Evolutionary conservation across 1,139 yeast species (phyloP).

Genomic region (Geotrichum macrosporum): DNA sequence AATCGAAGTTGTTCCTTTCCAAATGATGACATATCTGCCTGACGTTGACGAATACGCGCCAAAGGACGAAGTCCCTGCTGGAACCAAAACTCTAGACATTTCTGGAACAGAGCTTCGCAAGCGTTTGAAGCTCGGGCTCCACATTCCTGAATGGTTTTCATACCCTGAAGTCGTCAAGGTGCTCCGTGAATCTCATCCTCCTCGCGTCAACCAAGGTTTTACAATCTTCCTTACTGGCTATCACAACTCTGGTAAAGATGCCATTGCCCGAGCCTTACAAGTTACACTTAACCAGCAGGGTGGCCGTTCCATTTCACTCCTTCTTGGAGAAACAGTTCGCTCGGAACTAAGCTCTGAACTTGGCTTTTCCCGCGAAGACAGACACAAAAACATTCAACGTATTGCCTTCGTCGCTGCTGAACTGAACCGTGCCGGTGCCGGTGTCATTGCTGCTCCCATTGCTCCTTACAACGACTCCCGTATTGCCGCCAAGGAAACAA

Average conservation of each 20-base stretch:
- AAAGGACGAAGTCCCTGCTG: slow-evolving; percentile 80
- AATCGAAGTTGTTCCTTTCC: slow-evolving; percentile 90
- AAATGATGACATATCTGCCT: slow-evolving; percentile 94
- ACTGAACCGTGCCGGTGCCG: slow-evolving; percentile 82
- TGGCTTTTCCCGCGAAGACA: slow-evolving; percentile 85
- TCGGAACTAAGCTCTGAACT: slow-evolving; percentile 92
- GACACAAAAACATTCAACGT: slow-evolving; percentile 91
- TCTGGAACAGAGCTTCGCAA: slow-evolving; percentile 94
- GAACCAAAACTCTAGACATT: slow-evolving; percentile 79
- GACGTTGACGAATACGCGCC: slow-evolving; percentile 95
- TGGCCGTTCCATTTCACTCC: slow-evolving; percentile 71
- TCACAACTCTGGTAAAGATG: slow-evolving; percentile 85
- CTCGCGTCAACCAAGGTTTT: slow-evolving; percentile 74
- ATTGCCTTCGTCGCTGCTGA: slow-evolving; percentile 90
- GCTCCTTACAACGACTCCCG: slow-evolving; percentile 87
- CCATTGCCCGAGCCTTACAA: slow-evolving; percentile 92
- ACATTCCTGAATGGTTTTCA: slow-evolving; percentile 94
- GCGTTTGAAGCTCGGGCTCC: slow-evolving; percentile 78
- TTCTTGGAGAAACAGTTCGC: slow-evolving; percentile 92
- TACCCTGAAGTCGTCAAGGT: slow-evolving; percentile 94
- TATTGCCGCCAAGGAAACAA: slow-evolving; percentile 77
- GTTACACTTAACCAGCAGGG: slow-evolving; percentile 62
- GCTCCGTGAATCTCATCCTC: slow-evolving; percentile 89
- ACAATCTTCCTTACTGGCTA: slow-evolving; percentile 95
- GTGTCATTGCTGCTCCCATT: slow-evolving; percentile 85